Base-by-base conservation (phyloP, 2,329 filamentous ascomycete species). In the Fusarium drepaniforme region DNA sequence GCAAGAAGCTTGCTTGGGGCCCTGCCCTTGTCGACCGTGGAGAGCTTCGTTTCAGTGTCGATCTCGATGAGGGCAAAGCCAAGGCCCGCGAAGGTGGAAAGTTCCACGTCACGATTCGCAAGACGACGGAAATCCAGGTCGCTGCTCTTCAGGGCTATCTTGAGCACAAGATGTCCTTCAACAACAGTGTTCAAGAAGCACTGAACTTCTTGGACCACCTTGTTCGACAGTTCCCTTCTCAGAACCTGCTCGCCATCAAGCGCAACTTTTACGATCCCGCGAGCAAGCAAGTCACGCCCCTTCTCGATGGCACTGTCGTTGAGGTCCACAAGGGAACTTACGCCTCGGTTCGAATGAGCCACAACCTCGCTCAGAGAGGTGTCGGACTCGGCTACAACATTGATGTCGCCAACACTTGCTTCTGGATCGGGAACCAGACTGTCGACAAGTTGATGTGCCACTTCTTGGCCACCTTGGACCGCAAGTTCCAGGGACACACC, bases 191-290 rank as follows among this genome's bases (percentile, higher is more conserved):
- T 23, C 88, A 96, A 9, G 94, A 97, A 79, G 92, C 93, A 16
- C 90, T 98, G 82, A 98, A 93, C 81, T 98, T 98, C 79, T 86
- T 98, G 6, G 97, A 99, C 74, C 97, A 99, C 80, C 86, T 96
- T 9, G 87, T 99, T 66, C 94, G 97, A 6, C 91, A 97, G 82
- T 88, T 85, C n/a, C 95, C 97, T 0, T 92, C 92, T 0, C 85
- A 91, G 77, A 84, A 87, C 3, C 91, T 94, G 78, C 86, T 92
- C 0, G 84, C 91, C 0, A 93, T 98, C 82, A 96, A 95, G 82
- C 91, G 96, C 15, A 94, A 92, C 9, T 97, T 98, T 80, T 98
- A 97, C 83, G 85, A 90, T 44, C 84, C 85, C 1, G 76, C 28
- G 11, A 53, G 85, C 1, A 88, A 88, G 3, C 80, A 87, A 25